Base-by-base conservation (phyloP, 208 protist species). In the Porcisia deanei region DNA sequence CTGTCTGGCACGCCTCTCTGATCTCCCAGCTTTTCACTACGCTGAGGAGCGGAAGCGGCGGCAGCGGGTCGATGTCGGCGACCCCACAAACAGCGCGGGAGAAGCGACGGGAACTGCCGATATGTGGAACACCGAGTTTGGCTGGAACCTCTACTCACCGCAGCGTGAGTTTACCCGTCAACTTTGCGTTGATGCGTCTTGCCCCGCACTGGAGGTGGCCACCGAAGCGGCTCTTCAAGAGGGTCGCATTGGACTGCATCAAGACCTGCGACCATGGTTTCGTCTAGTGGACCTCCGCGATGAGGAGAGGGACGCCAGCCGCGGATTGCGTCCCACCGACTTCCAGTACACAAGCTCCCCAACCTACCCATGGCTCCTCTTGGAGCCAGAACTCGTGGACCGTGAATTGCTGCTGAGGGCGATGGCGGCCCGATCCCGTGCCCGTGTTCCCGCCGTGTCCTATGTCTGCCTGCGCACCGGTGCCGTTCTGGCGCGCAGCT, bases 381-480 rank as follows among this genome's bases (percentile, higher is more conserved):
- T 93, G 3, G 78, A 87, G 65, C 94, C 94, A 1, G 83, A 63
- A 18, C 66, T 64, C 0, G 82, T 94, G 8, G 82, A 80, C 14
- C 81, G 87, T 25, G 82, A 79, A 41, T 54, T 92, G 71, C 66
- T 98, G 55, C 47, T 79, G 43, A 76, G 65, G 2, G 86, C 83
- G 22, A 87, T 91, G 74, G 30, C 61, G 47, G 96, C 92, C 65
- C 91, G 97, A 57, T 91, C 88, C 25, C 88, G 88, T 20, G 91
- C 83, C 0, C 90, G 97, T 14, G 84, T 99, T 63, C 96, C 94
- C 22, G 88, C 83, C 6, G 69, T 98, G 2, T 89, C 89, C 25
- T 99, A 94, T 83, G 87, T 94, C 47, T 86, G 93, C 74, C 79
- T 91, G 37, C 73, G 81, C 52, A 89, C 82, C 4, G 83, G 90